Conservation (phyloP, 2,329 filamentous ascomycete genomes). For the Chaetomium globosum region DNA sequence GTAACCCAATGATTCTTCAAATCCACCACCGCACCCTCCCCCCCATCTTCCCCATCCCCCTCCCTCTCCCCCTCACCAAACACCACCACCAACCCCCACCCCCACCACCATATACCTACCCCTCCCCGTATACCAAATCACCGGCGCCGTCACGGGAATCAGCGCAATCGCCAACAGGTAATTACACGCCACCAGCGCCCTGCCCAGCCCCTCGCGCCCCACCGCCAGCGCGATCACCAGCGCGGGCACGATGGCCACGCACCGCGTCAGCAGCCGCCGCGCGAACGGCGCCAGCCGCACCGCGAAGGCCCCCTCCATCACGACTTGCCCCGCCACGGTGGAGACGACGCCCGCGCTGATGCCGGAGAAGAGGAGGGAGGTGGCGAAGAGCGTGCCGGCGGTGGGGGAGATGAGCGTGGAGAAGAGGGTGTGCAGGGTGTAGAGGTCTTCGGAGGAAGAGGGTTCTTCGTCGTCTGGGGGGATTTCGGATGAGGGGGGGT, state of each 20-base stretch:
- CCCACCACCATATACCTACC: conserved; percentile 39
- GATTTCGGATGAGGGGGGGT: neutral
- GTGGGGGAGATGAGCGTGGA: conserved; percentile 68
- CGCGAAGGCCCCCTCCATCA: conserved; percentile 41
- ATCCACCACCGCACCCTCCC: conserved; percentile 26
- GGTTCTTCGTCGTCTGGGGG: conserved; percentile 15
- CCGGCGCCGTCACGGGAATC: conserved; percentile 34
- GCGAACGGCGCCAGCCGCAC: conserved; percentile 39
- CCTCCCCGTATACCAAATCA: conserved; percentile 40
- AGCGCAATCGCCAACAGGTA: conserved; percentile 10
- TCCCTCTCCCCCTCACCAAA: conserved; percentile 25
- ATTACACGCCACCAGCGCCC: conserved; percentile 31
- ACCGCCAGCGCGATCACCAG: conserved; percentile 40
- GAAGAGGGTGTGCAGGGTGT: conserved; percentile 77
- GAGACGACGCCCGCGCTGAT: conserved; percentile 72
- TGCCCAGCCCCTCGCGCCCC: conserved; percentile 38
- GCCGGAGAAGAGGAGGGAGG: conserved; percentile 68
- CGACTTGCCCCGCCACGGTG: conserved; percentile 70
- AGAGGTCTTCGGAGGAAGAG: conserved; percentile 63
- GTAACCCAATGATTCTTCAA: conserved; percentile 32
- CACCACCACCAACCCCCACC: neutral
- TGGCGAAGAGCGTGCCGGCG: conserved; percentile 73
- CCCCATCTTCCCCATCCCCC: conserved; percentile 23
- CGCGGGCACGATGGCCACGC: conserved; percentile 40
- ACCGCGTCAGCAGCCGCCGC: conserved; percentile 39